Conservation (phyloP, 1,284 basidiomycete species). For the Sphagnurus paluster region DNA sequence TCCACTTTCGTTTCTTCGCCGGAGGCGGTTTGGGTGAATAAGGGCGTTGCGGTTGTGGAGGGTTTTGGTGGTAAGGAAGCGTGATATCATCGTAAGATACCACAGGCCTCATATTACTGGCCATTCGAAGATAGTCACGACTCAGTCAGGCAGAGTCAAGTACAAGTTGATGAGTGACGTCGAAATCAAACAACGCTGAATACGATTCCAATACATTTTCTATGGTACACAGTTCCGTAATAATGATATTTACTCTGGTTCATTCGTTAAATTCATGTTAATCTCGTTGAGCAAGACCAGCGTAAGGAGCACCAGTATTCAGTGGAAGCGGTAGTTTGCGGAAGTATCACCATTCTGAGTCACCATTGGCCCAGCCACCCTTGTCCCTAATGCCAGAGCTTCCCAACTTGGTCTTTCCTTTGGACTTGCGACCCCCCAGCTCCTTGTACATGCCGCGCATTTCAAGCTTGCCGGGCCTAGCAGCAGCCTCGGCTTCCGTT, state of each 20-base stretch:
- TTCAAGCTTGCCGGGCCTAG: slow-evolving; percentile 71
- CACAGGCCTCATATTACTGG: slow-evolving; percentile 38
- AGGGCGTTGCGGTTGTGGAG: slow-evolving; percentile 8
- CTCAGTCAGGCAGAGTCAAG: neutral
- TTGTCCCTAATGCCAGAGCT: slow-evolving; percentile 59
- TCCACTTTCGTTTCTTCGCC: slow-evolving; percentile 52
- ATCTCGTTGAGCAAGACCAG: slow-evolving; percentile 6
- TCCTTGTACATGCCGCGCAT: slow-evolving; percentile 91
- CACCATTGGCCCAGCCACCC: slow-evolving; percentile 60
- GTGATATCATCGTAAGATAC: slow-evolving; percentile 60
- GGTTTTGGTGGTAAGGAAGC: slow-evolving; percentile 32
- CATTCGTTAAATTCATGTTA: neutral
- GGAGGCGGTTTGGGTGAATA: slow-evolving; percentile 30
- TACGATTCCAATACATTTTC: too few relatives aligned
- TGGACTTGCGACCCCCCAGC: slow-evolving; percentile 80
- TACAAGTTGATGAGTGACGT: neutral
- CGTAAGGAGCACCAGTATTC: too few relatives aligned
- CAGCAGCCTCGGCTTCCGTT: slow-evolving; percentile 50
- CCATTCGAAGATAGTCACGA: neutral
- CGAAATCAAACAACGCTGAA: neutral
- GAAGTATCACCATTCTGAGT: slow-evolving; percentile 27
- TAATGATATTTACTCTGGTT: neutral
- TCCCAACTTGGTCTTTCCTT: slow-evolving; percentile 65
- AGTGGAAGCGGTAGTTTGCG: too few relatives aligned
- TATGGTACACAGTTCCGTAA: neutral